phyloP scores from a whole-genome alignment of 164 flowering plant genomes.

The Akebia trifoliata region DNA sequence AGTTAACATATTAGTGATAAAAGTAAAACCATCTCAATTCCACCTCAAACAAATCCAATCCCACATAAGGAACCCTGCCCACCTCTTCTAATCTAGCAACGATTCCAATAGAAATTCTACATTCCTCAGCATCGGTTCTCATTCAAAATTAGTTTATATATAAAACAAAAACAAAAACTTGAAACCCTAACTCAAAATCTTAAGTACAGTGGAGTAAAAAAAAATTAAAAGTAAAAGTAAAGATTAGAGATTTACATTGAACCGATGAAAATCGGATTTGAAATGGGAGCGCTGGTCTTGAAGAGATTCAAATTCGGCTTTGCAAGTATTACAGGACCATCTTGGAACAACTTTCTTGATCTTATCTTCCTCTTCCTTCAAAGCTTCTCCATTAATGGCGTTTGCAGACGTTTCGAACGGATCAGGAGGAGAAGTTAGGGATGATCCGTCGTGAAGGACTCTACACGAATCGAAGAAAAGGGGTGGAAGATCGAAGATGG shows the following conservation, averaged over 20 bases:
- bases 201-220: background rate
- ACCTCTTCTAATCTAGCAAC: no score
- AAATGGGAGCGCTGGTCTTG: slow-evolving; percentile 87
- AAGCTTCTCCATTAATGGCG: slow-evolving; percentile 2
- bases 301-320: slow-evolving; percentile 75
- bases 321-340: slow-evolving; percentile 84
- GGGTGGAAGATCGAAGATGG: slow-evolving; percentile 55
- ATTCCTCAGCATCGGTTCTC: no score
- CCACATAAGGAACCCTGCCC: background rate
- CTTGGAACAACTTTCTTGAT: slow-evolving; percentile 22
- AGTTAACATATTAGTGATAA: no score
- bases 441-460: slow-evolving; percentile 27
- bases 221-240: background rate
- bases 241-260: slow-evolving; percentile 47
- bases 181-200: no score
- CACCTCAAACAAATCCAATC: background rate
- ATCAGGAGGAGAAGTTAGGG: background rate
- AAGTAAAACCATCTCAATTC: no score
- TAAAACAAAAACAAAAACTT: no score
- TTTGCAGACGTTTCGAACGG: background rate
- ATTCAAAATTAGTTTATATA: no score
- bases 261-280: slow-evolving; percentile 81
- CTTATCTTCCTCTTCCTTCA: slow-evolving; percentile 5
- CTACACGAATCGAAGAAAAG: slow-evolving; percentile 61
- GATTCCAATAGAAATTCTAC: no score